Evolutionary conservation across 2,329 filamentous ascomycete species (phyloP).

Genomic region (Claviceps pazoutovae): DNA sequence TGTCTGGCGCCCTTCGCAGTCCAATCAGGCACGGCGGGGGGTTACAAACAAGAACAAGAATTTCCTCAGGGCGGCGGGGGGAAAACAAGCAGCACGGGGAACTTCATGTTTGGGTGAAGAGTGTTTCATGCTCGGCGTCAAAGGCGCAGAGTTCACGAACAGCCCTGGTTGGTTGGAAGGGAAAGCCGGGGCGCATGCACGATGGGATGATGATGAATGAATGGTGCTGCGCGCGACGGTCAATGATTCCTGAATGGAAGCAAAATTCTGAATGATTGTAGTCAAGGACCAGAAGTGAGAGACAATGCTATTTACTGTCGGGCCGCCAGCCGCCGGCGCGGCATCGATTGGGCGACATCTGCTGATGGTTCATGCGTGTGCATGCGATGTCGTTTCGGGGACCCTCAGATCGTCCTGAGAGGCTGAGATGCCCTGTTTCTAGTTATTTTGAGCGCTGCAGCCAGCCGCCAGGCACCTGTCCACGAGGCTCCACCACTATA

Average conservation of each 20-base stretch:
- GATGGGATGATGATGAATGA: no score
- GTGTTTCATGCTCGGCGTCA: constrained; percentile 3
- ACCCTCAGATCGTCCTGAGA: background rate
- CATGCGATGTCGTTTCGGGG: background rate
- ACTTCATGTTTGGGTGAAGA: background rate
- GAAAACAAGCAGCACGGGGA: background rate
- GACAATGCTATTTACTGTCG: background rate
- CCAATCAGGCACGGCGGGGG: background rate
- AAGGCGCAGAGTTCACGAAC: background rate
- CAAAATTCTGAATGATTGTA: background rate
- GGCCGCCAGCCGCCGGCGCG: background rate
- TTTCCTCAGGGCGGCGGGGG: no score
- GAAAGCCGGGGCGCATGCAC: background rate
- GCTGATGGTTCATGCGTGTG: background rate
- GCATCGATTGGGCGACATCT: background rate
- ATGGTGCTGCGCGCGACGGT: background rate
- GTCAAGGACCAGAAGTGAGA: background rate
- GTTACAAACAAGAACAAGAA: background rate
- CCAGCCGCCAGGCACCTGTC: background rate
- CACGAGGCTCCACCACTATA: background rate
- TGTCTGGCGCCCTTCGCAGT: background rate
- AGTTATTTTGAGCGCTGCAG: background rate
- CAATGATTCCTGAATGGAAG: background rate
- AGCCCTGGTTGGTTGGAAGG: background rate
- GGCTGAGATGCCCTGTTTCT: background rate